A percentile compares a stretch with the other conserved stretches of the same genome.
Evolutionary conservation across 441 rosid species (phyloP).

Genomic region (Cnidoscolus chayamansa): DNA sequence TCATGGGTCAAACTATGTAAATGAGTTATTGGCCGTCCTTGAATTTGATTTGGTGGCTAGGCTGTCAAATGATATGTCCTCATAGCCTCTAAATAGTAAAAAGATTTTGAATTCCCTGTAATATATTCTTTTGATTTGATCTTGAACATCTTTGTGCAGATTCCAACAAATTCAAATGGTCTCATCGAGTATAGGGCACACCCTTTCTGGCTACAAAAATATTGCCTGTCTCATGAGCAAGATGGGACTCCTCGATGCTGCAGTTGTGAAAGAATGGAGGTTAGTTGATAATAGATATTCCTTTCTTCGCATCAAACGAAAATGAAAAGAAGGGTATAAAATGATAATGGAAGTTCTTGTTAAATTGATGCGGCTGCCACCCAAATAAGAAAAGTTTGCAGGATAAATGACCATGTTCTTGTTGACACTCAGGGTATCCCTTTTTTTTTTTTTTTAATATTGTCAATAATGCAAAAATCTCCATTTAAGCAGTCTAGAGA

Average conservation of each 20-base stretch:
- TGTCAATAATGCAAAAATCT: conserved; percentile 18
- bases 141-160: conserved; percentile 38
- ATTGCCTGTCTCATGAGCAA: conserved; percentile 86
- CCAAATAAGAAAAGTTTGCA: neutral
- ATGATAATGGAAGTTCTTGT: too few relatives aligned
- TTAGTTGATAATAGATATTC: conserved; percentile 28
- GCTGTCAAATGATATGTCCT: neutral
- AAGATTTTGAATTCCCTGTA: too few relatives aligned
- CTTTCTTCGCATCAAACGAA: neutral
- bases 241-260: conserved; percentile 94
- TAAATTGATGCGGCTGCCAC: neutral
- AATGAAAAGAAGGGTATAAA: too few relatives aligned
- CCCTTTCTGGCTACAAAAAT: conserved; percentile 89
- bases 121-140: too few relatives aligned
- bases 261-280: conserved; percentile 99
- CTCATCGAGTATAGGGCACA: conserved; percentile 88
- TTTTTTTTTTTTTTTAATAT: neutral
- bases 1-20: neutral
- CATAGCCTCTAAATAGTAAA: neutral
- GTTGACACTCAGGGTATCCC: neutral
- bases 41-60: conserved; percentile 1
- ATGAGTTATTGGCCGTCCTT: neutral
- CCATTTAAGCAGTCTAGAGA: conserved; percentile 57
- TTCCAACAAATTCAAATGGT: conserved; percentile 73
- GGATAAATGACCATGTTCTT: neutral